Percentiles rank a stretch among this genome's conserved stretches.
These are phyloP conservation scores for Fusarium setosum DNA, from an alignment of 2,329 filamentous ascomycete species.

Conservation along the genomic window DNA sequence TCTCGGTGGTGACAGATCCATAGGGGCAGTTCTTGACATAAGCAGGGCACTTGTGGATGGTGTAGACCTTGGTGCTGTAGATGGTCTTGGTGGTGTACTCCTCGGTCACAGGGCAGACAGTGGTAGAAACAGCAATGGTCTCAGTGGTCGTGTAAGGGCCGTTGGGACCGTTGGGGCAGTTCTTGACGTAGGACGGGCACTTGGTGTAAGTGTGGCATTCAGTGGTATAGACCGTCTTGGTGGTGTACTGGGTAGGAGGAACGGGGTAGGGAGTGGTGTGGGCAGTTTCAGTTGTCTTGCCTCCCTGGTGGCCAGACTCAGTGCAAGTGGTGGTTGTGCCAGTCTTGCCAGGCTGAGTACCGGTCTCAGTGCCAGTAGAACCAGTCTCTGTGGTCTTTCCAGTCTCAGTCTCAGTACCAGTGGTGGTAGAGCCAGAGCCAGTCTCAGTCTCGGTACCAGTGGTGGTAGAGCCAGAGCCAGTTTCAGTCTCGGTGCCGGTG, in stretches of 20 bases:
- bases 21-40: conserved; percentile 43
- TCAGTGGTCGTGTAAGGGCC: conserved; percentile 24
- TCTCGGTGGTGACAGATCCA: conserved; percentile 42
- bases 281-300: conserved; percentile 1
- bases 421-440: background rate
- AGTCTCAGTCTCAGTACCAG: conserved; percentile 14
- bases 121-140: conserved; percentile 22
- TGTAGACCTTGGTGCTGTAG: conserved; percentile 47
- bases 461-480: conserved; percentile 1
- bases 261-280: conserved; percentile 23
- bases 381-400: conserved; percentile 4
- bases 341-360: conserved; percentile 20
- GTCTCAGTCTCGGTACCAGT: conserved; percentile 21
- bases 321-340: conserved; percentile 14
- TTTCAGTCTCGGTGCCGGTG: conserved; percentile 14
- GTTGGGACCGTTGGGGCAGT: conserved; percentile 43
- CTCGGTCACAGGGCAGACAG: conserved; percentile 20
- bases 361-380: conserved; percentile 9
- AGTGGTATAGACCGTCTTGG: conserved; percentile 48
- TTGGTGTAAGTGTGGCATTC: conserved; percentile 42
- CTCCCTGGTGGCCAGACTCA: too few relatives aligned
- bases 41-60: conserved; percentile 44
- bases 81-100: too few relatives aligned
- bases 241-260: conserved; percentile 39
- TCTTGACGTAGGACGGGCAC: conserved; percentile 45